Conservation (phyloP, 768 basidiomycete species). For the Lentinula edodes region DNA sequence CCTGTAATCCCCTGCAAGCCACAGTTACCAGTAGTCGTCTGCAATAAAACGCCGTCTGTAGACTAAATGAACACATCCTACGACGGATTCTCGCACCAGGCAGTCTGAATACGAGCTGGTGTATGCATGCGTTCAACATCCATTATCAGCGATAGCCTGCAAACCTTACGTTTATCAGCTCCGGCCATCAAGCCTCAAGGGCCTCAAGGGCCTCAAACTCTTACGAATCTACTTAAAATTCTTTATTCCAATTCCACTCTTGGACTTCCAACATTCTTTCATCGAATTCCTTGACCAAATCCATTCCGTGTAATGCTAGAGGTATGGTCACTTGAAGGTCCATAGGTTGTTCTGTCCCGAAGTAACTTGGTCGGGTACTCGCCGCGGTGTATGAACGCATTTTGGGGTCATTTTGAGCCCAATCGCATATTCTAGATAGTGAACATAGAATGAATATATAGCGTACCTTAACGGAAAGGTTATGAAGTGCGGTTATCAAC, state of each 20-base stretch:
- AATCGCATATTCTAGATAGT: constrained; percentile 25
- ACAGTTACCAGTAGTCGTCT: too few species aligned
- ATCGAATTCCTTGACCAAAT: constrained; percentile 33
- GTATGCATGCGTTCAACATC: too few species aligned
- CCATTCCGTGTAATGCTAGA: constrained; percentile 16
- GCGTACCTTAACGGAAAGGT: background rate
- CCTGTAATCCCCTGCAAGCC: too few species aligned
- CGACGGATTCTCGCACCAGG: background rate
- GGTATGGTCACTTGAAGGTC: background rate
- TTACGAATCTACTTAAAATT: background rate
- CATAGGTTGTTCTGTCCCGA: background rate
- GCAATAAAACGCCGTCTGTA: too few species aligned
- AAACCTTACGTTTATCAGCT: background rate
- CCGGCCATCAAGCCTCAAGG: background rate
- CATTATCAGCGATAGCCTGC: background rate
- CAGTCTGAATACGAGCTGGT: background rate
- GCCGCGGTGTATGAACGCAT: constrained; percentile 18
- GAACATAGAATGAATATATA: background rate
- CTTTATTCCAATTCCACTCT: background rate
- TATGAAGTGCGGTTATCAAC: constrained; percentile 10
- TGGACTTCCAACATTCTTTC: constrained; percentile 20
- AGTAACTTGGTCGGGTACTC: background rate
- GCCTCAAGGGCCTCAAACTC: background rate
- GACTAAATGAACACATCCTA: background rate
- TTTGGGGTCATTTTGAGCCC: constrained; percentile 23